A percentile compares a stretch with the other conserved stretches of the same genome.
These are phyloP conservation scores for Mycena latifolia DNA, from an alignment of 768 basidiomycete genomes.

Conservation along the genomic window DNA sequence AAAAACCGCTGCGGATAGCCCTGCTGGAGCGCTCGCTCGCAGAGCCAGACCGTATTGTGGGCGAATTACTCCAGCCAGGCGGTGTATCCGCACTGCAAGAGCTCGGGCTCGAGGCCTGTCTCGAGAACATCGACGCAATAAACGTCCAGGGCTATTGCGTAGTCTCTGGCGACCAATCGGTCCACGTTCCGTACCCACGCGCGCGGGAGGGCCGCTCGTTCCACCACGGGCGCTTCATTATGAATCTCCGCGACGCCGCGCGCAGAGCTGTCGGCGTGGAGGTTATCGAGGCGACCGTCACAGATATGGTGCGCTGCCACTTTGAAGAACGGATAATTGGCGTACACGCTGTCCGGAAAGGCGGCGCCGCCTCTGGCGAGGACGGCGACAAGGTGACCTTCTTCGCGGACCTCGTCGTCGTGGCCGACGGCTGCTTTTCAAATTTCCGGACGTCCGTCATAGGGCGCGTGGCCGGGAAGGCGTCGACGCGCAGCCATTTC, in stretches of 20 bases:
- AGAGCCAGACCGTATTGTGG: slow-evolving; percentile 97
- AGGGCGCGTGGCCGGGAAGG: slow-evolving; percentile 59
- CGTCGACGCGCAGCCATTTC: slow-evolving; percentile 80
- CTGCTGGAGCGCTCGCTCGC: slow-evolving; percentile 91
- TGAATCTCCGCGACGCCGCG: slow-evolving; percentile 79
- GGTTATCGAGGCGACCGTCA: slow-evolving; percentile 87
- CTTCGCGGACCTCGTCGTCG: slow-evolving; percentile 82
- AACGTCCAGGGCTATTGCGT: slow-evolving; percentile 90
- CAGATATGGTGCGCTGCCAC: slow-evolving; percentile 59
- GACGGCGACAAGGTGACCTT: slow-evolving; percentile 64
- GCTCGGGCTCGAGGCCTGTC: slow-evolving; percentile 78
- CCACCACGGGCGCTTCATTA: slow-evolving; percentile 94
- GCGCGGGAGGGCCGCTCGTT: slow-evolving; percentile 84
- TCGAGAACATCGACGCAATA: slow-evolving; percentile 90
- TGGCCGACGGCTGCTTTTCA: slow-evolving; percentile 96
- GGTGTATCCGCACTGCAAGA: slow-evolving; percentile 81
- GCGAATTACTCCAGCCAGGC: slow-evolving; percentile 95
- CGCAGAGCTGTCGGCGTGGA: slow-evolving; percentile 72
- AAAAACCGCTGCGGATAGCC: slow-evolving; percentile 81
- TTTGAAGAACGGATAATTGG: slow-evolving; percentile 76
- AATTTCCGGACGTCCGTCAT: slow-evolving; percentile 85
- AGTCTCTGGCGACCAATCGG: slow-evolving; percentile 61
- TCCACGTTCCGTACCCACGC: slow-evolving; percentile 90
- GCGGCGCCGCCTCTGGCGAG: slow-evolving; percentile 28
- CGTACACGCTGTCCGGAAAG: slow-evolving; percentile 62